These are phyloP conservation scores for Hippophae tibetana DNA, from an alignment of 306 rosid genomes.

Conservation along the genomic window DNA sequence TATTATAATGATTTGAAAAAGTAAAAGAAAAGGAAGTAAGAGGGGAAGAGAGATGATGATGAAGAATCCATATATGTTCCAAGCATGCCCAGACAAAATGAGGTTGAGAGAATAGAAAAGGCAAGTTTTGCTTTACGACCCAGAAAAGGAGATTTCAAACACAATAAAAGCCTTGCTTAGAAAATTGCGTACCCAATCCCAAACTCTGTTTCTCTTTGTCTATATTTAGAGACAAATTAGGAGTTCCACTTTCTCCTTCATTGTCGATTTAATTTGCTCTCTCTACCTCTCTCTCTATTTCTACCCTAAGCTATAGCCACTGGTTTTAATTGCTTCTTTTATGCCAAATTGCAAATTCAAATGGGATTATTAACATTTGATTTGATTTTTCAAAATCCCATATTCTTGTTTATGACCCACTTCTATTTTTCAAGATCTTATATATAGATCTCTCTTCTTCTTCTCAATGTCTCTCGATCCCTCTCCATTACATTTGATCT, in stretches of 20 bases:
- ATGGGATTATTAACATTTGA: constrained; percentile 14
- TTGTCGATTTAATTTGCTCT: constrained; percentile 20
- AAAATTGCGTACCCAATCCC: constrained; percentile 59
- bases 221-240: constrained; percentile 47
- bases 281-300: background rate
- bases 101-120: constrained; percentile 64
- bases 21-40: too few species aligned
- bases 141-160: constrained; percentile 96
- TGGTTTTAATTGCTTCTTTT: constrained; percentile 39
- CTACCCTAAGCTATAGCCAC: constrained; percentile 22
- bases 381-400: constrained; percentile 2
- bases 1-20: too few species aligned
- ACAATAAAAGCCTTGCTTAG: constrained; percentile 58
- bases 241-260: constrained; percentile 41
- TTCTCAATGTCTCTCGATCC: constrained; percentile 16
- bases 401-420: constrained; percentile 41
- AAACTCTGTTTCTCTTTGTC: constrained; percentile 1
- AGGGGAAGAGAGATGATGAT: background rate
- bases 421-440: background rate
- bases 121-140: constrained; percentile 79
- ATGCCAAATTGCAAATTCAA: constrained; percentile 31
- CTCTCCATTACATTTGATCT: background rate
- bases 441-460: background rate
- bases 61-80: constrained; percentile 89
- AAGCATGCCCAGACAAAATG: constrained; percentile 88